Evolutionary conservation across 768 basidiomycete species (phyloP), one percentile per base, ranked within the genome.

Genomic region (Termitomyces sp.): DNA sequence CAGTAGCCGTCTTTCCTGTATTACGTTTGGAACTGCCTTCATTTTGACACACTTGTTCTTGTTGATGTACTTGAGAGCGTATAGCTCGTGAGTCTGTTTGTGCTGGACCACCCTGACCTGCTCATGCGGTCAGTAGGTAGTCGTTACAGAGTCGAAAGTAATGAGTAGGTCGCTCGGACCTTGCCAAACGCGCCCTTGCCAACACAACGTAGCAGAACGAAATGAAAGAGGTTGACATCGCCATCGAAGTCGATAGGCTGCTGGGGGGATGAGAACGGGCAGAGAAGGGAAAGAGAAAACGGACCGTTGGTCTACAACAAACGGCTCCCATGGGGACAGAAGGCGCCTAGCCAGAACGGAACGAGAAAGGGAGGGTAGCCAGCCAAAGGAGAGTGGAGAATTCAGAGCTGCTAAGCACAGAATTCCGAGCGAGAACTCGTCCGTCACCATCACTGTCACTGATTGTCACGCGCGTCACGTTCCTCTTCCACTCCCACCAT

Each of bases 91-190:
- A n/a, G 94, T 92, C 74, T 98, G 93, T 72, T 98, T 99, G 79
- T 98, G 97, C 75, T 99, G 96, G 7, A 99, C 97, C 62, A 99
- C 96, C 48, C 97, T 91, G 78, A 99, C 96, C 96, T 98, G 65
- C 45, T 55, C 22, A 53, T 59, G 57, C 36, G 57, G 54, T 66
- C 16, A 59, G 36, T 40, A 12, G 16, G 42, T 22, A 24, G 18
- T 48, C 1, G 40, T 18, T 16, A 48, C n/a, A 40, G 71, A 8
- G 24, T 38, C 64, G 69, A 58, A 56, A 45, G 58, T 24, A 35
- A 54, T 46, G 35, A 59, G 44, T 55, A 55, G 58, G 55, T 40
- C 24, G 56, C 33, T 48, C 59, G 57, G 38, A 95, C 96, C 87
- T 99, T 98, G 72, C 96, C 96, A 75, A 99, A 98, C 1, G 96